Conservation (phyloP, 2,329 filamentous ascomycete genomes). For the Aspergillus sp. region DNA sequence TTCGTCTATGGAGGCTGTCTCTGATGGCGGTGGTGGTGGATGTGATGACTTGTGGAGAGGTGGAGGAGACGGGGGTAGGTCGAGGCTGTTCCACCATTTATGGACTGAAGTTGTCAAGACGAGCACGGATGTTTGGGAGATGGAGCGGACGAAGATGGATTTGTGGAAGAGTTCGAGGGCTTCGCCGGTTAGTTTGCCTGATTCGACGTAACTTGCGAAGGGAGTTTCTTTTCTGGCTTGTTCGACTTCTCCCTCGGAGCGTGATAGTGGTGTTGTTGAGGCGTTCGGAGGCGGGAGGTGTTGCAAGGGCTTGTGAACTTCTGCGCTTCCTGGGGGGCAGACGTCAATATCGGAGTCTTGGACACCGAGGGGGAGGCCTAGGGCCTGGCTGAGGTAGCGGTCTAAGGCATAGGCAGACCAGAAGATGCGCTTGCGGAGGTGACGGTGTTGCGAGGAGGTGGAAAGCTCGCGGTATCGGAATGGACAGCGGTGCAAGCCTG, state of each 20-base stretch:
- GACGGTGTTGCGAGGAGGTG: conserved; percentile 36
- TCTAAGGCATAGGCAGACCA: conserved; percentile 45
- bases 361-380: conserved; percentile 42
- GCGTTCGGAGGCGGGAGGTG: not conserved
- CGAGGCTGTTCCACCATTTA: conserved; percentile 45
- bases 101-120: conserved; percentile 42
- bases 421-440: conserved; percentile 44
- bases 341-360: conserved; percentile 46
- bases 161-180: conserved; percentile 45
- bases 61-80: not conserved
- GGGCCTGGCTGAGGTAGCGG: conserved; percentile 41
- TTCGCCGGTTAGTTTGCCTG: conserved; percentile 40
- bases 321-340: conserved; percentile 48
- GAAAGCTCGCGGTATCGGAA: conserved; percentile 50
- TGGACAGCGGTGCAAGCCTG: conserved; percentile 54
- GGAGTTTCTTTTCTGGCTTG: conserved; percentile 28
- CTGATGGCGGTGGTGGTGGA: no score
- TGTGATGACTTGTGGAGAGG: not conserved
- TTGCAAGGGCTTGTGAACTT: conserved; percentile 36
- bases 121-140: conserved; percentile 37
- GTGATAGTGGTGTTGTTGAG: conserved; percentile 1
- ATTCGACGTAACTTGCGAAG: conserved; percentile 41
- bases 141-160: conserved; percentile 41
- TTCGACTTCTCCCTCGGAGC: conserved; percentile 13
- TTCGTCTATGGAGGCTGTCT: conserved; percentile 11